Evolutionary conservation across 371 early-diverging fungal species (phyloP).

Genomic region (Mucor circinelloides): DNA sequence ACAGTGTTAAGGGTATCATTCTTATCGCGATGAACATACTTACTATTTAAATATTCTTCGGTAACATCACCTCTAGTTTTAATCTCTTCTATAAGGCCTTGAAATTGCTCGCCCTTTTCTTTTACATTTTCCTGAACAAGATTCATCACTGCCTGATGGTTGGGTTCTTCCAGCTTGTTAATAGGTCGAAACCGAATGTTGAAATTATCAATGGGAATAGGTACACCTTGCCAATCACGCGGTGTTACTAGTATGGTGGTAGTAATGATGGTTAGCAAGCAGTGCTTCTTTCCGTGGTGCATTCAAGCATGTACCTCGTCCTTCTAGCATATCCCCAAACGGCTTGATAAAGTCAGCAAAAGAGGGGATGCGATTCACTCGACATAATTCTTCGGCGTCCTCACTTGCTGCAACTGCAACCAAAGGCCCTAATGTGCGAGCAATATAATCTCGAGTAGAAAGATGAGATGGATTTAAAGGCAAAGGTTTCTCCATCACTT

Average conservation of each 20-base stretch:
- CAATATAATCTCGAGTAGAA: constrained; percentile 58
- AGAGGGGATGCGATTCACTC: constrained; percentile 66
- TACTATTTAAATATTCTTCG: constrained; percentile 55
- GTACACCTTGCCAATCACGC: constrained; percentile 70
- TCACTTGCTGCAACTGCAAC: constrained; percentile 75
- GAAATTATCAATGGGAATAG: constrained; percentile 67
- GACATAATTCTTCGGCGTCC: constrained; percentile 74
- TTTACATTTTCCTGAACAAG: constrained; percentile 62
- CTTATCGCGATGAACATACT: neutral
- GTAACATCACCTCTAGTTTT: constrained; percentile 45
- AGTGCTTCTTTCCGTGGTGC: neutral
- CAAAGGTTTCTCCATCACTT: constrained; percentile 7
- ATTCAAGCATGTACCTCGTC: constrained; percentile 56
- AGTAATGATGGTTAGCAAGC: neutral
- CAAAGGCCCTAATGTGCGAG: constrained; percentile 70
- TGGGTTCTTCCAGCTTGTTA: constrained; percentile 60
- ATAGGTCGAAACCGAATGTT: constrained; percentile 70
- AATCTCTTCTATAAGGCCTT: constrained; percentile 25
- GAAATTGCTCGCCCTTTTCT: constrained; percentile 18
- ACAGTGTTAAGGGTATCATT: neutral
- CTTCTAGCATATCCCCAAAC: constrained; percentile 80
- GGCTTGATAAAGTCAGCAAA: constrained; percentile 80
- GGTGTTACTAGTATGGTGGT: constrained; percentile 63
- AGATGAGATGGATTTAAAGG: neutral
- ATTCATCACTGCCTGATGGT: constrained; percentile 54